A percentile compares a stretch with the other conserved stretches of the same genome.
phyloP scores from a whole-genome alignment of 768 basidiomycete species.

The Collybia sordida region DNA sequence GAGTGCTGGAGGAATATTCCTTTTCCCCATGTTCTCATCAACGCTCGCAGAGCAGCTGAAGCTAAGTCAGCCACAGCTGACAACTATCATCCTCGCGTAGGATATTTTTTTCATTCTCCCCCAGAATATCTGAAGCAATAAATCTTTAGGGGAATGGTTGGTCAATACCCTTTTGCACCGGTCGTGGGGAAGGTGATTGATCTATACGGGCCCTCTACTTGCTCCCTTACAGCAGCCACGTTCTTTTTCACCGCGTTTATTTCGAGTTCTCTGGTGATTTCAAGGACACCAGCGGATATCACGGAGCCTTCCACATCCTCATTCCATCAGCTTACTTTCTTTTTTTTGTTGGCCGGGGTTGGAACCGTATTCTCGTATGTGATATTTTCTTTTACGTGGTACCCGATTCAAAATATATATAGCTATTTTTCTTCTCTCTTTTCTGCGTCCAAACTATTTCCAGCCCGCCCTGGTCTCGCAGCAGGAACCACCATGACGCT shows the following conservation, averaged over 20 bases:
- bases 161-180: conserved; percentile 77
- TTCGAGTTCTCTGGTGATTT: conserved; percentile 60
- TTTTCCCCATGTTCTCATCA: conserved; percentile 74
- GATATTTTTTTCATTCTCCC: conserved; percentile 15
- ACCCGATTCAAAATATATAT: conserved; percentile 1
- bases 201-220: conserved; percentile 61
- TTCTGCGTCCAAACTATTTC: conserved; percentile 71
- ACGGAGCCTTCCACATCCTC: conserved; percentile 37
- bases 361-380: conserved; percentile 75
- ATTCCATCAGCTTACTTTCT: conserved; percentile 52
- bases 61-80: conserved; percentile 74
- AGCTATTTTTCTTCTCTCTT: conserved; percentile 76
- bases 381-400: neutral
- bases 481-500: conserved; percentile 68
- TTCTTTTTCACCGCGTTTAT: conserved; percentile 63
- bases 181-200: conserved; percentile 72
- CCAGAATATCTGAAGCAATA: conserved; percentile 1
- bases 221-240: conserved; percentile 60
- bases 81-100: conserved; percentile 76
- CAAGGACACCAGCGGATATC: conserved; percentile 39
- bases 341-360: conserved; percentile 63
- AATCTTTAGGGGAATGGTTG: conserved; percentile 66
- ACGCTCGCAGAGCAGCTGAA: conserved; percentile 56
- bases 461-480: conserved; percentile 61
- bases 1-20: conserved; percentile 78